Base-by-base conservation (phyloP, 768 basidiomycete species). In the Xerocomus spinulosus region DNA sequence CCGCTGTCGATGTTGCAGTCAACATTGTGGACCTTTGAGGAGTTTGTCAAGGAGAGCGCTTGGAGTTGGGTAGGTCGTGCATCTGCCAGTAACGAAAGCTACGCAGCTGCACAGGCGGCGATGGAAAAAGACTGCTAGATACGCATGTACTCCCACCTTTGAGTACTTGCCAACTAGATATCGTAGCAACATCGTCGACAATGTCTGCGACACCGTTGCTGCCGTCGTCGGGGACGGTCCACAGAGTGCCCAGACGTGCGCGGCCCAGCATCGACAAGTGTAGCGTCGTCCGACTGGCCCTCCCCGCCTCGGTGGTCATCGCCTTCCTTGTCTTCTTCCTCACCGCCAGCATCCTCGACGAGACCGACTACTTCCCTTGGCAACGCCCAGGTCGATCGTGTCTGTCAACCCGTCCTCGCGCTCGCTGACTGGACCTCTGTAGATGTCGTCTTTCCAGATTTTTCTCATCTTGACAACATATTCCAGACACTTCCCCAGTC, bases 1-100 rank as follows among this genome's bases (percentile, higher is more conserved):
- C 61, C 67, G 0, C 20, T 77, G 7, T 53, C 56, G 0, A 51
- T 64, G 7, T 70, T 97, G 8, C 70, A 78, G 21, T 70, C 79
- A 0, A 71, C 73, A 25, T 67, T 88, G 4, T 98, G 94, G 94
- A 77, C 81, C 0, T 93, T 85, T 58, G 80, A 82, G n/a, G 78
- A 82, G 3, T 96, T 96, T 59, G 74, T 95, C 25, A 67, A 69
- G 58, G 77, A 86, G 25, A 87, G 81, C 53, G 83, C 87, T 2
- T 80, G 80, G 75, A 84, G 85, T 48, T 94, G 92, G 92, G 75
- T 85, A 32, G 80, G 79, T 1, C 52, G 60, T 9, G 67, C 57
- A 6, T 66, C 69, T 17, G 49, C 59, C 18, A 51, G 58, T 3
- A 71, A 73, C 4, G 49, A 58, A 17, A 73, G 79, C 46, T 79